These are phyloP conservation scores for Chlamydomonas schloesseri DNA, from an alignment of 139 green algal species.

Conservation along the genomic window DNA sequence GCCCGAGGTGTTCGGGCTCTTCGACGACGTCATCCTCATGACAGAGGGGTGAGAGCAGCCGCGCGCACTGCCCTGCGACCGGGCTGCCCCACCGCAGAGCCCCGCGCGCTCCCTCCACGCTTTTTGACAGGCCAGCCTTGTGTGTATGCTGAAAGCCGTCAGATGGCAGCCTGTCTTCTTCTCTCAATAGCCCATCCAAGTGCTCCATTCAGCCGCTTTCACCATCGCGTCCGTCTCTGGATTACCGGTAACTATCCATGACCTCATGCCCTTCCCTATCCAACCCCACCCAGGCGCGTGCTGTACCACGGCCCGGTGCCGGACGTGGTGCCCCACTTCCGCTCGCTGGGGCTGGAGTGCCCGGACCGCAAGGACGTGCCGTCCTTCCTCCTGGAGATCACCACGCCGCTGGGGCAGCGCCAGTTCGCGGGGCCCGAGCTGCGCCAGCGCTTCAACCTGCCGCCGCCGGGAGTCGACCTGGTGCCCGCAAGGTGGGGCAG, in stretches of 20 bases:
- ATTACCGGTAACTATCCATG: too few species aligned
- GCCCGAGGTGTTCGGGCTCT: conserved; percentile 79
- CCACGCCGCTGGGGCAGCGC: conserved; percentile 59
- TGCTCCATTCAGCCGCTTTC: too few species aligned
- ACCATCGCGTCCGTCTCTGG: too few species aligned
- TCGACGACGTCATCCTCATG: conserved; percentile 77
- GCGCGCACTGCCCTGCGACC: too few species aligned
- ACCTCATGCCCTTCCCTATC: background rate
- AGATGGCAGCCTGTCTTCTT: too few species aligned
- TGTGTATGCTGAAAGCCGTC: too few species aligned
- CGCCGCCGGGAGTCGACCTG: background rate
- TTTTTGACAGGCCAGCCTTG: too few species aligned
- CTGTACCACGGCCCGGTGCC: conserved; percentile 65
- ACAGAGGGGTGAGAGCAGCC: conserved; percentile 61
- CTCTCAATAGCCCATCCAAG: too few species aligned
- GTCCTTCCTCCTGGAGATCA: conserved; percentile 78
- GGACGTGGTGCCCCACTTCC: conserved; percentile 66
- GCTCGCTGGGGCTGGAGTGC: conserved; percentile 67
- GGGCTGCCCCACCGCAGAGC: too few species aligned
- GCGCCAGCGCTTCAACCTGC: conserved; percentile 32
- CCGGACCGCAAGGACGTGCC: conserved; percentile 76
- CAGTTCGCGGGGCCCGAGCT: conserved; percentile 30
- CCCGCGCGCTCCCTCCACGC: too few species aligned
- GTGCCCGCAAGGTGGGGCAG: too few species aligned
- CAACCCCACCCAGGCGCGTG: conserved; percentile 31